Evolutionary conservation across 1,139 yeast species (phyloP).

Genomic region (Waltiozyma sp.): DNA sequence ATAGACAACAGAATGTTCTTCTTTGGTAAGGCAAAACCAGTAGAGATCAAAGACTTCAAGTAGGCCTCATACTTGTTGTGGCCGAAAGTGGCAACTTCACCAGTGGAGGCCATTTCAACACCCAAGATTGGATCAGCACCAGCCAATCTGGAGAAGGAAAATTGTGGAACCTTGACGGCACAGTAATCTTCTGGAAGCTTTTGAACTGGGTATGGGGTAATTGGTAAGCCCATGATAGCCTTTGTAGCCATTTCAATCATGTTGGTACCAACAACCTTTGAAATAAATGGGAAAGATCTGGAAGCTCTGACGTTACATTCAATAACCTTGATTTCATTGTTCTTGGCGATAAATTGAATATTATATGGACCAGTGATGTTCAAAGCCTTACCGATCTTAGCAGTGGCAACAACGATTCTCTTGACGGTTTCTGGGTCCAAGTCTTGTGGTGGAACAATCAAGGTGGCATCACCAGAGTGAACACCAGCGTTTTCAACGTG

Average conservation of each 20-base stretch:
- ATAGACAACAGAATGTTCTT: constrained; percentile 87
- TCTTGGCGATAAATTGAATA: constrained; percentile 91
- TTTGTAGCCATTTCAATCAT: constrained; percentile 96
- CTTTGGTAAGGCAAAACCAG: constrained; percentile 93
- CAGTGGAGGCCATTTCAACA: constrained; percentile 99
- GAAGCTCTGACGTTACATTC: constrained; percentile 99
- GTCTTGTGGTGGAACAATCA: constrained; percentile 96
- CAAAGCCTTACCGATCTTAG: constrained; percentile 90
- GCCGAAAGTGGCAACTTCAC: constrained; percentile 98
- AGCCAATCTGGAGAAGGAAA: constrained; percentile 92
- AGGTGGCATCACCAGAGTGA: constrained; percentile 98
- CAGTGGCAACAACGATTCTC: constrained; percentile 90
- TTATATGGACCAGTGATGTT: constrained; percentile 98
- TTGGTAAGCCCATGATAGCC: constrained; percentile 85
- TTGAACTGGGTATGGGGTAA: constrained; percentile 81
- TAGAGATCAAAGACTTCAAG: constrained; percentile 84
- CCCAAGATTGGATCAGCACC: constrained; percentile 99
- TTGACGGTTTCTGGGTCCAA: constrained; percentile 84
- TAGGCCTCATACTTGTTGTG: constrained; percentile 95
- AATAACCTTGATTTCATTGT: constrained; percentile 88
- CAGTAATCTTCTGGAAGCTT: constrained; percentile 88
- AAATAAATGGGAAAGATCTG: constrained; percentile 96
- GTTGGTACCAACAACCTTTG: constrained; percentile 95
- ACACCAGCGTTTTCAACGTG: constrained; percentile 99
- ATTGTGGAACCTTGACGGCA: constrained; percentile 96